Percentiles rank a stretch among this genome's conserved stretches.
phyloP scores from a whole-genome alignment of 495 filamentous ascomycete genomes.

The Lentithecium fluviatile region DNA sequence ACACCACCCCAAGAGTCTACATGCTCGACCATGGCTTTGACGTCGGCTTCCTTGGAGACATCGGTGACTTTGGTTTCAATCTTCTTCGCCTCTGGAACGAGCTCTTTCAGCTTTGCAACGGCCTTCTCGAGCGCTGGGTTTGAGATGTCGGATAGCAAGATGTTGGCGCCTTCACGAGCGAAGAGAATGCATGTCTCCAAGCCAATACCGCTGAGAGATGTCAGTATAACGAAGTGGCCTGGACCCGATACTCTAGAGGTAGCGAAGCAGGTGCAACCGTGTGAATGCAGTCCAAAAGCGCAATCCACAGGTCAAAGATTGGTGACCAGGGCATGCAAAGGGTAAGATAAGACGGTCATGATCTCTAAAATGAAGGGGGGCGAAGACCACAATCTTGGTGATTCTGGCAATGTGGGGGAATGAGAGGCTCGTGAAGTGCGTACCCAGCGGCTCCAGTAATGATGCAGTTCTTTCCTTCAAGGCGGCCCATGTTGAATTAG shows the following conservation, averaged over 20 bases:
- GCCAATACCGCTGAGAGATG: constrained; percentile 73
- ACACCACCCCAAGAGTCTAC: constrained; percentile 86
- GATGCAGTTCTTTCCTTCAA: constrained; percentile 89
- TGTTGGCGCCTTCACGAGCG: constrained; percentile 80
- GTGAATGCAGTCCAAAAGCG: not conserved
- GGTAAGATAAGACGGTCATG: not conserved
- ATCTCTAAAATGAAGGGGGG: not conserved
- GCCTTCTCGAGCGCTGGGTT: constrained; percentile 68
- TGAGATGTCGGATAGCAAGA: constrained; percentile 85
- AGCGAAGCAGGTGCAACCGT: too few species aligned
- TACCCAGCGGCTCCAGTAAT: constrained; percentile 93
- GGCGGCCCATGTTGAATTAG: constrained; percentile 50
- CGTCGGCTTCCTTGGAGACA: constrained; percentile 69
- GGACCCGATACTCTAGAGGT: too few species aligned
- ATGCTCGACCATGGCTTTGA: constrained; percentile 66
- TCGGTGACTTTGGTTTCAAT: constrained; percentile 64
- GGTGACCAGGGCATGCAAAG: too few species aligned
- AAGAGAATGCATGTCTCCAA: constrained; percentile 94
- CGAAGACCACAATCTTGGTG: not conserved
- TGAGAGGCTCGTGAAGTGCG: constrained; percentile 38
- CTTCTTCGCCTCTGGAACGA: constrained; percentile 61
- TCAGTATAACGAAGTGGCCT: constrained; percentile 22
- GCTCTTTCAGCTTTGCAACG: constrained; percentile 63
- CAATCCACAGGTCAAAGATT: too few species aligned
- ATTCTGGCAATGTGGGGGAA: not conserved